A percentile compares a stretch with the other conserved stretches of the same genome.
These are phyloP conservation scores for Corinectria fuckeliana DNA, from an alignment of 2,329 filamentous ascomycete genomes.

Conservation along the genomic window DNA sequence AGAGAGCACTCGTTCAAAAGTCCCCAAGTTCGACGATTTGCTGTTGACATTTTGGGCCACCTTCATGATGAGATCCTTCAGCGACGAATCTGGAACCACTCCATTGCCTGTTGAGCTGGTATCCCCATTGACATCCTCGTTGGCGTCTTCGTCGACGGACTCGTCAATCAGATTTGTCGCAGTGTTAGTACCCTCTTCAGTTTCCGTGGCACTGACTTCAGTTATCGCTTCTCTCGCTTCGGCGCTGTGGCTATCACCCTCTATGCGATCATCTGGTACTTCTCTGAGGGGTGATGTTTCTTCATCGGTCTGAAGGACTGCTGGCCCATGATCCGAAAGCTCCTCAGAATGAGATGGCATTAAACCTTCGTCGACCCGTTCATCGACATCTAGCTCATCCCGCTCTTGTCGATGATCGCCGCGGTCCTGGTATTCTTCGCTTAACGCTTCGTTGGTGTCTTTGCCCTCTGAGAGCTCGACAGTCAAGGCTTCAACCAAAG, in stretches of 20 bases:
- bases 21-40: slow-evolving; percentile 48
- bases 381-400: slow-evolving; percentile 2
- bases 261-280: not conserved
- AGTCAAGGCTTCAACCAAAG: slow-evolving; percentile 57
- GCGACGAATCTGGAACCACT: slow-evolving; percentile 29
- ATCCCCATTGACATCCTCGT: not conserved
- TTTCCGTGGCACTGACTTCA: not conserved
- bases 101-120: not conserved
- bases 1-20: slow-evolving; percentile 59
- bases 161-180: not conserved
- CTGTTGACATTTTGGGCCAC: slow-evolving; percentile 56
- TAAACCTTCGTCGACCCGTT: not conserved
- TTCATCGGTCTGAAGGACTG: not conserved
- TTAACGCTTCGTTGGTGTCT: slow-evolving; percentile 28
- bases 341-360: not conserved
- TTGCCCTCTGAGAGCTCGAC: slow-evolving; percentile 39
- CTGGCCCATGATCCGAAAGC: not conserved
- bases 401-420: not conserved
- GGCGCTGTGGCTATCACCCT: not conserved
- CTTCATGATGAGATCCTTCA: slow-evolving; percentile 59
- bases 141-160: not conserved
- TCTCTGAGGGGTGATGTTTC: not conserved
- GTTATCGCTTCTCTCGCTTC: slow-evolving; percentile 3
- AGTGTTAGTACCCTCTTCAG: not conserved
- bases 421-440: slow-evolving; percentile 5